phyloP scores from a whole-genome alignment of 1,139 yeast species.

The Debaryomyces psychrophilus region DNA sequence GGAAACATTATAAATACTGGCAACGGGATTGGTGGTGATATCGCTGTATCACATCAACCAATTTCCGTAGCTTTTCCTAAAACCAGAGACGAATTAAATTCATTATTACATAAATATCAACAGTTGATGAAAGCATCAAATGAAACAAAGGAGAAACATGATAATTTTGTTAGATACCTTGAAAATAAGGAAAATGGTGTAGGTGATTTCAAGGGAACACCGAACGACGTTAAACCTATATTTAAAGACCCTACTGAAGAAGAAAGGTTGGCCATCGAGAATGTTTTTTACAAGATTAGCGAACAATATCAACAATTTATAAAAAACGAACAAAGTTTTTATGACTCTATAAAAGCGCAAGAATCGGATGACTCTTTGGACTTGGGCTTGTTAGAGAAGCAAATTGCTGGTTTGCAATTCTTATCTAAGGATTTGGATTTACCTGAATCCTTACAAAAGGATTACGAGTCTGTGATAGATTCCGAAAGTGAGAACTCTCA shows the following conservation, averaged over 20 bases:
- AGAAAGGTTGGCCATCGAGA: slow-evolving; percentile 34
- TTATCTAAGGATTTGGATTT: slow-evolving; percentile 78
- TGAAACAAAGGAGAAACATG: slow-evolving; percentile 23
- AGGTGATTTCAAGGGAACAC: slow-evolving; percentile 11
- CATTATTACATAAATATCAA: slow-evolving; percentile 37
- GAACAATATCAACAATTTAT: slow-evolving; percentile 30
- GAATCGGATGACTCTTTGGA: slow-evolving; percentile 36
- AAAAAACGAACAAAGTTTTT: slow-evolving; percentile 29
- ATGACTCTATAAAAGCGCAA: slow-evolving; percentile 13
- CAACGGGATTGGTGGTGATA: slow-evolving; percentile 1
- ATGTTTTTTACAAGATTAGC: slow-evolving; percentile 34
- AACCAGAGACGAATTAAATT: slow-evolving; percentile 34
- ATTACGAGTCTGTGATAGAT: slow-evolving; percentile 13
- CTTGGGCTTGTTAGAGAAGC: slow-evolving; percentile 58
- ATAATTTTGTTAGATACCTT: slow-evolving; percentile 16
- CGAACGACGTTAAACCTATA: slow-evolving; percentile 12
- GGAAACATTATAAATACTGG: slow-evolving; percentile 3
- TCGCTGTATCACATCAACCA: background rate
- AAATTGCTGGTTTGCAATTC: slow-evolving; percentile 74
- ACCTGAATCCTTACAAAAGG: slow-evolving; percentile 51
- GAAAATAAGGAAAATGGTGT: slow-evolving; percentile 17
- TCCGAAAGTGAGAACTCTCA: slow-evolving; percentile 5
- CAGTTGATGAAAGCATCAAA: slow-evolving; percentile 25
- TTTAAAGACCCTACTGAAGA: slow-evolving; percentile 24
- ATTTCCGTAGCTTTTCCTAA: slow-evolving; percentile 25